Base-by-base conservation (phyloP, 495 filamentous ascomycete genomes). In the Letharia columbiana region DNA sequence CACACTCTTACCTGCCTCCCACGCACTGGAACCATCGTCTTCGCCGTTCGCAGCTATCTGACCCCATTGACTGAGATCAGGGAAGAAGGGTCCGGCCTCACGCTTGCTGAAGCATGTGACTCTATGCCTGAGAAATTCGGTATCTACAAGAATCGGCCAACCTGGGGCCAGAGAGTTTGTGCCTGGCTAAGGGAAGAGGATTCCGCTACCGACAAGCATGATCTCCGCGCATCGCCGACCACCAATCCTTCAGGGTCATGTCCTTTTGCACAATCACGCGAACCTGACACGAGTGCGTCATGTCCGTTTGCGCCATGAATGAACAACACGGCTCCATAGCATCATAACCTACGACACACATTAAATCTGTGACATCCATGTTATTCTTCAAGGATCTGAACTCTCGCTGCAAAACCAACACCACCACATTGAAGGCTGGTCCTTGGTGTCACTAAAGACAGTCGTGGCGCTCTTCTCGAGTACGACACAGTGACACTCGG, bases 11-110 rank as follows among this genome's bases (percentile, higher is more conserved):
- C 89, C 75, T 83, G 91, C 9, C 74, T 94, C 37, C 88, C 89
- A 0, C 70, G 75, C 64, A 87, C 84, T 0, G 76, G 78, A 37
- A 89, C 89, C 2, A 69, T 93, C 12, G 77, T 93, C 2, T 93
- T 95, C 73, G 83, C 79, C 41, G 88, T 94, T 74, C 90, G 93
- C 75, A 94, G 89, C 13, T 94, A 92, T 75, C 72, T 86, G 47
- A 92, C 91, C 71, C 81, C 86, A 5, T 69, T 96, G 2, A 68
- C 70, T 20, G 78, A 88, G 23, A 80, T 96, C 66, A 90, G 86
- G 74, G 83, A 78, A 9, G 90, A 92, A 69, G 89, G 88, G 0
- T 72, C 82, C 5, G 86, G 84, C 2, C 44, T 54, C 5, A 9
- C 11, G 18, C 49, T 70, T 13, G 68, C 68, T 44, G 68, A 70